Percentiles rank a stretch among this genome's conserved stretches.
phyloP scores from a whole-genome alignment of 1,284 basidiomycete genomes.

The Laetiporus sulphureus region DNA sequence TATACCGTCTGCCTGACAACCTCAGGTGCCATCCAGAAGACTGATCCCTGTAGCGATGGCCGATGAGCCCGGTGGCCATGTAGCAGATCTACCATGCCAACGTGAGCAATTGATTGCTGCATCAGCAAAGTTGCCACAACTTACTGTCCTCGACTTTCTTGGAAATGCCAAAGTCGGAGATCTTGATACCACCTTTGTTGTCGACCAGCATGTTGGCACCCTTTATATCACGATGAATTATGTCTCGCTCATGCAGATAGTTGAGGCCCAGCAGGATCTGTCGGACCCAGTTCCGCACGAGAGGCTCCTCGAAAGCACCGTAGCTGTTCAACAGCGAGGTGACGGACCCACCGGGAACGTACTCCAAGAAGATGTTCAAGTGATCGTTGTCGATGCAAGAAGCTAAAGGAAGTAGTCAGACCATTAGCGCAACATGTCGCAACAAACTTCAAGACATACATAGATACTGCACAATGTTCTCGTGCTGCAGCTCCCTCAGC shows the following conservation, averaged over 20 bases:
- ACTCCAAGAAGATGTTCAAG: constrained; percentile 98
- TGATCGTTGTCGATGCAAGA: constrained; percentile 84
- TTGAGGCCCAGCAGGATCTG: constrained; percentile 91
- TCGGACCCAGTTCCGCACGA: constrained; percentile 91
- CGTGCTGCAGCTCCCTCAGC: constrained; percentile 91
- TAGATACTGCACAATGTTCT: constrained; percentile 97
- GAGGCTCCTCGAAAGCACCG: constrained; percentile 92
- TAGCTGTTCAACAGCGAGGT: constrained; percentile 90
- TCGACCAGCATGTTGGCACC: constrained; percentile 98
- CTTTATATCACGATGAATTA: constrained; percentile 98
- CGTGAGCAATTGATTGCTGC: constrained; percentile 3
- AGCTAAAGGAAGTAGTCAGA: constrained; percentile 42
- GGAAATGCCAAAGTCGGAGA: constrained; percentile 98
- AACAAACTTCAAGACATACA: constrained; percentile 41
- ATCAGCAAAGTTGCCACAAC: constrained; percentile 28
- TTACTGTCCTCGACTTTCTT: constrained; percentile 95
- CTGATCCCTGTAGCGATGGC: constrained; percentile 92
- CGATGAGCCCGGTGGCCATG: constrained; percentile 77
- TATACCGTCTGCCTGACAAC: constrained; percentile 95
- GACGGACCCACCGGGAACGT: constrained; percentile 97
- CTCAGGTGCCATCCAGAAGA: constrained; percentile 99
- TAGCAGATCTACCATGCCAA: constrained; percentile 54
- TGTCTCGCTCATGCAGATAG: constrained; percentile 91
- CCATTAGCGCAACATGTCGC: constrained; percentile 1
- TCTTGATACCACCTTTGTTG: constrained; percentile 98